phyloP scores from a whole-genome alignment of 2,329 filamentous ascomycete genomes.

The Pestalotiopsis sp. region DNA sequence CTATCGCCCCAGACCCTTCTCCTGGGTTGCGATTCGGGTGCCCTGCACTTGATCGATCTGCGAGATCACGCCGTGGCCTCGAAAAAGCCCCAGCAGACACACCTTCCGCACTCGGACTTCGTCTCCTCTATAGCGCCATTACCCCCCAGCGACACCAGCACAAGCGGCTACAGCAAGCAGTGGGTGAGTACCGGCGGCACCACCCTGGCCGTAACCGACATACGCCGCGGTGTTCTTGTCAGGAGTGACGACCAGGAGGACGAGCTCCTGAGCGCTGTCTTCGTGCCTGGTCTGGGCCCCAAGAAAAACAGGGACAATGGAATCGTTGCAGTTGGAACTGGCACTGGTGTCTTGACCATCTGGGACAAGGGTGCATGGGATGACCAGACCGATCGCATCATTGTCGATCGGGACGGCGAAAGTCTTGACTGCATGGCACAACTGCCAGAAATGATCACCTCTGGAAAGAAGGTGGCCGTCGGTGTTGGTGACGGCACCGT shows the following conservation, averaged over 20 bases:
- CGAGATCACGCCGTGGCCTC: constrained; percentile 60
- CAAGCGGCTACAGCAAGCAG: constrained; percentile 88
- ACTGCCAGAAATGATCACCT: constrained; percentile 70
- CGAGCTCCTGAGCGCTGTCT: constrained; percentile 80
- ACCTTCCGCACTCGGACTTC: constrained; percentile 89
- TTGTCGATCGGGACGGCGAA: constrained; percentile 74
- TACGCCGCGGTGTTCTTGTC: constrained; percentile 82
- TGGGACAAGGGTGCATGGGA: constrained; percentile 97
- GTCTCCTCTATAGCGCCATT: constrained; percentile 85
- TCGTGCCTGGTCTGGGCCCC: constrained; percentile 75
- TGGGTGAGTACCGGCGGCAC: constrained; percentile 93
- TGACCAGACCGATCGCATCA: constrained; percentile 88
- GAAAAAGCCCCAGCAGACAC: constrained; percentile 73
- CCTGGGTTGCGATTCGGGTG: constrained; percentile 86
- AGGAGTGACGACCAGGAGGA: constrained; percentile 95
- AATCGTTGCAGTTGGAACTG: constrained; percentile 74
- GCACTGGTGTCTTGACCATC: constrained; percentile 80
- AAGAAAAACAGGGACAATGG: constrained; percentile 68
- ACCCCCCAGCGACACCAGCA: constrained; percentile 77
- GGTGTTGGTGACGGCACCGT: constrained; percentile 82
- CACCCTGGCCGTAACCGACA: constrained; percentile 86
- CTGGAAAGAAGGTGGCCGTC: constrained; percentile 74
- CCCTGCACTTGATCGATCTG: constrained; percentile 85
- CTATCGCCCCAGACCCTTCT: constrained; percentile 88
- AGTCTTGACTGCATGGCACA: constrained; percentile 78